These are phyloP conservation scores for Pseudopithomyces chartarum DNA, from an alignment of 2,329 filamentous ascomycete genomes.

Conservation along the genomic window DNA sequence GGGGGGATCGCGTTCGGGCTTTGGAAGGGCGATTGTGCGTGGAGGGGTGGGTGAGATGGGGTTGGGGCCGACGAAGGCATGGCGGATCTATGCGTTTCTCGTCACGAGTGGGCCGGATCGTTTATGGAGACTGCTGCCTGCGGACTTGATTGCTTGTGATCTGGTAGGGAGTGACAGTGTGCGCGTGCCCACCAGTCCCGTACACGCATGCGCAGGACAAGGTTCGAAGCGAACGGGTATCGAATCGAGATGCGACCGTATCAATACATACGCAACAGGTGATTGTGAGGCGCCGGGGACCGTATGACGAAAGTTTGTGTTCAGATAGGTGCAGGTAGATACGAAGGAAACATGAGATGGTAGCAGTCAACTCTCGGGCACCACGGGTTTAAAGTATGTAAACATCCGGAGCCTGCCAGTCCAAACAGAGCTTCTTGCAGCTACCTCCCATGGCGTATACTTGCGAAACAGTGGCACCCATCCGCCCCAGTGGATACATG, in stretches of 20 bases:
- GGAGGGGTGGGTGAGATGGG: conserved; percentile 12
- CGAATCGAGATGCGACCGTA: background rate
- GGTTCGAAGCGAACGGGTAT: background rate
- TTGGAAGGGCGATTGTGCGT: conserved; percentile 17
- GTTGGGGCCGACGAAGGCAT: conserved; percentile 3
- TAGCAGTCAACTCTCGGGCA: background rate
- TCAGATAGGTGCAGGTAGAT: background rate
- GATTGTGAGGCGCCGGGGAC: too few relatives aligned
- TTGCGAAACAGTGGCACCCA: background rate
- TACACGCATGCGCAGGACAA: background rate
- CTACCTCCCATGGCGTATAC: conserved; percentile 8
- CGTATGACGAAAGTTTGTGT: background rate
- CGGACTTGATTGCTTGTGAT: background rate
- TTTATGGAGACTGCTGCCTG: background rate
- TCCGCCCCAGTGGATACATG: background rate
- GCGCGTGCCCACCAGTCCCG: background rate
- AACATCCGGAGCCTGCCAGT: background rate
- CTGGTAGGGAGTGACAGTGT: background rate
- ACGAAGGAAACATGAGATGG: background rate
- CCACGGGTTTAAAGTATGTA: background rate
- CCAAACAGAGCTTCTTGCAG: background rate
- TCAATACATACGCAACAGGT: too few relatives aligned
- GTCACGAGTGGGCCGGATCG: background rate
- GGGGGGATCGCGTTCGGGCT: conserved; percentile 48
- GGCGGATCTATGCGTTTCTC: background rate